Conservation (phyloP, 352 stramenopile genomes). For the Globisporangium okanoganense region DNA sequence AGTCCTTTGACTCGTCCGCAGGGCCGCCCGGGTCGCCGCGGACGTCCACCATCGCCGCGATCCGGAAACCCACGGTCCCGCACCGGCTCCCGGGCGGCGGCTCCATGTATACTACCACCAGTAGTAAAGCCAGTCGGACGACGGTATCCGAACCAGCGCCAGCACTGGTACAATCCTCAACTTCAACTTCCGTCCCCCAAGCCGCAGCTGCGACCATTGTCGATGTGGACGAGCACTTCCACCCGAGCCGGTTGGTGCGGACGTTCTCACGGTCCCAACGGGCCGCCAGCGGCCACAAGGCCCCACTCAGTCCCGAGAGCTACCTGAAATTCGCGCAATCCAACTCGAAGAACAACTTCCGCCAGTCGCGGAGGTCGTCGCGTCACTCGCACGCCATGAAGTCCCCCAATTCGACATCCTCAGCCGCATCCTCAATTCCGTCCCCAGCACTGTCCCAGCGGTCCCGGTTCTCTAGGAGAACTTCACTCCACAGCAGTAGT, state of each 20-base stretch:
- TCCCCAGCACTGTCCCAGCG: neutral
- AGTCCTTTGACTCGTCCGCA: slow-evolving; percentile 10
- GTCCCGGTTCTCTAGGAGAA: slow-evolving; percentile 4
- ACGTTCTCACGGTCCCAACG: slow-evolving; percentile 6
- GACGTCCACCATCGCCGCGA: neutral
- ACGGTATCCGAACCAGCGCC: neutral
- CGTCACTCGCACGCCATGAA: neutral
- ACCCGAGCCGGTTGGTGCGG: slow-evolving; percentile 20
- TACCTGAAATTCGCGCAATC: slow-evolving; percentile 9
- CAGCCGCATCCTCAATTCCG: neutral
- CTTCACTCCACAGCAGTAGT: neutral
- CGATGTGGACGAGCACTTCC: slow-evolving; percentile 15
- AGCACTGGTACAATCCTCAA: neutral
- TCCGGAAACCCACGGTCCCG: slow-evolving; percentile 3
- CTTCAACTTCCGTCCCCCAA: neutral
- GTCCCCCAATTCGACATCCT: neutral
- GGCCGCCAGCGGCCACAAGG: neutral
- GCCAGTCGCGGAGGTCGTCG: neutral
- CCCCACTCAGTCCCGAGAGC: slow-evolving; percentile 6
- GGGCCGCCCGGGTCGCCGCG: neutral
- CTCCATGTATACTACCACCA: neutral
- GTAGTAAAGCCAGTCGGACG: neutral
- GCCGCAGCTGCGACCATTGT: slow-evolving; percentile 6
- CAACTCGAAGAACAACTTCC: slow-evolving; percentile 1
- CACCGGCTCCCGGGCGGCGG: neutral